Evolutionary conservation across 2,329 filamentous ascomycete species (phyloP).

Genomic region (Colletotrichum melonis): DNA sequence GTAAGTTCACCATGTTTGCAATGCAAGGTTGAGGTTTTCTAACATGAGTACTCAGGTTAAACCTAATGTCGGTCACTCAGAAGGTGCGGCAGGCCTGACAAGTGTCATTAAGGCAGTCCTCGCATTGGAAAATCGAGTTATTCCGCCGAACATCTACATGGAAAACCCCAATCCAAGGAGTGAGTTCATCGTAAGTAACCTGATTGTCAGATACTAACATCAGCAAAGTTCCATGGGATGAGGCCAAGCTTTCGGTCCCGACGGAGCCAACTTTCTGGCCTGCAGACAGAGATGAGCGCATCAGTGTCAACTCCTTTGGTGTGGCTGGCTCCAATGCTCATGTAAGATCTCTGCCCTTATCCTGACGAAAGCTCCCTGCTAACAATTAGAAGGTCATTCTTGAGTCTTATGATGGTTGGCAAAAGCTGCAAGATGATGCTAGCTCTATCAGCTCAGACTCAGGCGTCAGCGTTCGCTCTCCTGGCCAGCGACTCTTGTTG

Average conservation of each 20-base stretch:
- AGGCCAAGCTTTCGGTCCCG: constrained; percentile 41
- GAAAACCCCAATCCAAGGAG: constrained; percentile 34
- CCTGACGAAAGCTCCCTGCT: too few species aligned
- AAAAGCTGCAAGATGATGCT: constrained; percentile 17
- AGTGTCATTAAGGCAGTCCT: constrained; percentile 48
- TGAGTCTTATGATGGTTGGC: constrained; percentile 22
- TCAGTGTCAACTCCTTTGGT: constrained; percentile 51
- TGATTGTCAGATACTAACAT: background rate
- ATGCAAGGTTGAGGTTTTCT: background rate
- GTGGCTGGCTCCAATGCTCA: constrained; percentile 42
- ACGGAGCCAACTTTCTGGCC: constrained; percentile 42
- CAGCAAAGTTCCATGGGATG: constrained; percentile 24
- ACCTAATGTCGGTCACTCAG: constrained; percentile 51
- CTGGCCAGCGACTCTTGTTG: constrained; percentile 17
- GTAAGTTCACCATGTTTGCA: constrained; percentile 32
- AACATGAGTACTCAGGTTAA: constrained; percentile 42
- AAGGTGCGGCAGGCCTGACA: constrained; percentile 47
- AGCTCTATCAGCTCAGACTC: constrained; percentile 26
- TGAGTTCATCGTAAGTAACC: background rate
- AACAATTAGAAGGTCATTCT: constrained; percentile 13
- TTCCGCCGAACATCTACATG: constrained; percentile 36
- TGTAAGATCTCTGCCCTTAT: background rate
- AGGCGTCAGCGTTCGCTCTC: constrained; percentile 6
- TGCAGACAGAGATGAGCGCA: constrained; percentile 37
- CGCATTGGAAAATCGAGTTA: constrained; percentile 32